Evolutionary conservation across 805 yeast genomes (phyloP).

Genomic region (Candida quercuum): DNA sequence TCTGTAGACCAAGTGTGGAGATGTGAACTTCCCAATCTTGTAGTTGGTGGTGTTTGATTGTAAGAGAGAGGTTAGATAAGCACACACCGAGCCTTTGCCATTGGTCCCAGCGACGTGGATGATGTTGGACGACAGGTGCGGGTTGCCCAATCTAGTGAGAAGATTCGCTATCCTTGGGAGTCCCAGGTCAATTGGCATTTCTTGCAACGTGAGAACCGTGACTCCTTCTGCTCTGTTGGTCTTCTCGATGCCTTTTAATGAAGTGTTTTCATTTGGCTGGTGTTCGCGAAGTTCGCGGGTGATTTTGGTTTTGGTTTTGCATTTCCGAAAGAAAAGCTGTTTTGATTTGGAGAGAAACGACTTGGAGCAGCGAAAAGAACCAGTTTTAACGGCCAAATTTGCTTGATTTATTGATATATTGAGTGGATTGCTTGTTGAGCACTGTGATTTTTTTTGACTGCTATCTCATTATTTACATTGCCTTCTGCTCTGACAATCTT

Average conservation of each 20-base stretch:
- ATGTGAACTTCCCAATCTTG: conserved; percentile 74
- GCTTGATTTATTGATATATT: too few species aligned
- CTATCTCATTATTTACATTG: too few species aligned
- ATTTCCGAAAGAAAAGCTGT: neutral
- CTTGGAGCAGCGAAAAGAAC: too few species aligned
- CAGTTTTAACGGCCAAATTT: too few species aligned
- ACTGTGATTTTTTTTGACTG: too few species aligned
- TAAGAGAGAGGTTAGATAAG: conserved; percentile 68
- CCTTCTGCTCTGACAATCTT: neutral
- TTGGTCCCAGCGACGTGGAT: conserved; percentile 96
- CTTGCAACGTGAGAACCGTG: too few species aligned
- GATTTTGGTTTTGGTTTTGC: too few species aligned
- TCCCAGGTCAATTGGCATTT: conserved; percentile 50
- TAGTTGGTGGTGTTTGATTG: conserved; percentile 34
- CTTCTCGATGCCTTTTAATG: too few species aligned
- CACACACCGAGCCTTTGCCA: conserved; percentile 92
- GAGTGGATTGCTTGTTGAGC: too few species aligned
- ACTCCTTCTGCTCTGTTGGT: too few species aligned
- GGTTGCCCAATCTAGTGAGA: conserved; percentile 54
- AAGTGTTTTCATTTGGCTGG: too few species aligned
- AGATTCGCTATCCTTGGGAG: conserved; percentile 44
- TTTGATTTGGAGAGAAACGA: neutral
- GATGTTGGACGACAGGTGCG: conserved; percentile 57
- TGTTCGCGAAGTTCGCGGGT: too few species aligned
- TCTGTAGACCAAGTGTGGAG: conserved; percentile 75